Evolutionary conservation across 148 eudicot species (phyloP), one percentile per base, ranked within the genome.

Genomic region (Rhododendron williamsianum): DNA sequence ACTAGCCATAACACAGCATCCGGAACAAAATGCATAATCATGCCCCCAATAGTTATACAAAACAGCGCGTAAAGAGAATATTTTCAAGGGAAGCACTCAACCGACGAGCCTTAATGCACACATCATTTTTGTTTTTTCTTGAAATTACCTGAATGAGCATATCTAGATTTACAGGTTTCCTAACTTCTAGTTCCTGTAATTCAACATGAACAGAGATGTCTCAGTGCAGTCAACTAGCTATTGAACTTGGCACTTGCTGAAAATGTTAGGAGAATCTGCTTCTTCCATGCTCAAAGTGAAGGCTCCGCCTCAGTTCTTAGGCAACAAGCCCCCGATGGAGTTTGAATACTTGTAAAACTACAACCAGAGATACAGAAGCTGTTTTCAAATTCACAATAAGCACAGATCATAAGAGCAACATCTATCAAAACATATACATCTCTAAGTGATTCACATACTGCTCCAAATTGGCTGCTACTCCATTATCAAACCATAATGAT

Each of bases 341-440:
- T 78, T 89, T 54, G 89, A 86, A 82, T 91, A 91, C 65, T 73
- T 63, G 90, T 87, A 76, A 76, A 91, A 86, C 94, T 92, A 83
- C 87, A 88, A 51, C 73, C 69, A 58, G 23, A 35, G 81, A 85
- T 10, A 84, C 83, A 43, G 15, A 83, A 54, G 41, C 23, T n/a
- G n/a, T 30, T 65, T 41, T 46, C 67, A 58, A 54, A 7, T 23
- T 2, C 48, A 56, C 51, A 54, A 58, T 56, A 63, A 33, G 80
- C 49, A 35, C 27, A 63, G 58, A 67, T 9, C 36, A 46, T 76
- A 51, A 27, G 12, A 48, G 49, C 78, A 83, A 80, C 48, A 46
- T 46, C 48, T 46, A 46, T 6, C 48, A 46, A 46, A 46, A 46
- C 48, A 46, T 46, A 46, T 46, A 46, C 48, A 46, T 8, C 48